Evolutionary conservation across 1,284 basidiomycete genomes (phyloP).

Genomic region (Irpex lacteus): DNA sequence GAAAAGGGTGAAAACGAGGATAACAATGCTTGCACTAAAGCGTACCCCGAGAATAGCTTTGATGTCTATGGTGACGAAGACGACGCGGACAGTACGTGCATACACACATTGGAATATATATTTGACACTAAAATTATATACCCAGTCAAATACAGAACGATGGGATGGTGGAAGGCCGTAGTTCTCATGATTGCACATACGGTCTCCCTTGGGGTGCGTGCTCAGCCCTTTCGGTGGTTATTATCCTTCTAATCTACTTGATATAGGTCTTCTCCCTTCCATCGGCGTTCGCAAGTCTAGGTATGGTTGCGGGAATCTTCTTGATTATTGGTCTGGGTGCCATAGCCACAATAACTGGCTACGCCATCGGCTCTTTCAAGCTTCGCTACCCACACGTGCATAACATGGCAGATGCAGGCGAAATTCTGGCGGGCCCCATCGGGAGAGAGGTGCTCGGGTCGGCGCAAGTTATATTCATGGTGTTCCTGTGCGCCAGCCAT

Average conservation of each 20-base stretch:
- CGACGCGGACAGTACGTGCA: slow-evolving; percentile 15
- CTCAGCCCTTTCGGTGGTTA: background rate
- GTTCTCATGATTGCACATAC: slow-evolving; percentile 33
- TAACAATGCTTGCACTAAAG: background rate
- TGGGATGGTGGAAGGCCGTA: slow-evolving; percentile 34
- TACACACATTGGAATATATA: background rate
- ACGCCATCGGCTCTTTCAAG: slow-evolving; percentile 29
- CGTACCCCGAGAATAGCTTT: slow-evolving; percentile 6
- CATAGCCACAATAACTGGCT: slow-evolving; percentile 28
- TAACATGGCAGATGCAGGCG: slow-evolving; percentile 46
- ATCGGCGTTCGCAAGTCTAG: slow-evolving; percentile 27
- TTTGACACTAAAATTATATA: background rate
- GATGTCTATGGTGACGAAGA: slow-evolving; percentile 18
- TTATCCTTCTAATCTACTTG: background rate
- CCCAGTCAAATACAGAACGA: slow-evolving; percentile 32
- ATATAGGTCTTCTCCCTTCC: slow-evolving; percentile 29
- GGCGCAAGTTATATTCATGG: slow-evolving; percentile 51
- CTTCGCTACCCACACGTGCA: slow-evolving; percentile 32
- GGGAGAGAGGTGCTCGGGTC: slow-evolving; percentile 44
- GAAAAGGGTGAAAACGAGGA: background rate
- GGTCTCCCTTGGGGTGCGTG: slow-evolving; percentile 25
- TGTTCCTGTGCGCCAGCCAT: slow-evolving; percentile 34
- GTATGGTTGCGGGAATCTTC: slow-evolving; percentile 30
- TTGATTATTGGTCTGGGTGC: slow-evolving; percentile 28
- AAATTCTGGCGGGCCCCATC: slow-evolving; percentile 47